phyloP scores from a whole-genome alignment of 2,329 filamentous ascomycete species.

The Parasarocladium wereldwijsianum region DNA sequence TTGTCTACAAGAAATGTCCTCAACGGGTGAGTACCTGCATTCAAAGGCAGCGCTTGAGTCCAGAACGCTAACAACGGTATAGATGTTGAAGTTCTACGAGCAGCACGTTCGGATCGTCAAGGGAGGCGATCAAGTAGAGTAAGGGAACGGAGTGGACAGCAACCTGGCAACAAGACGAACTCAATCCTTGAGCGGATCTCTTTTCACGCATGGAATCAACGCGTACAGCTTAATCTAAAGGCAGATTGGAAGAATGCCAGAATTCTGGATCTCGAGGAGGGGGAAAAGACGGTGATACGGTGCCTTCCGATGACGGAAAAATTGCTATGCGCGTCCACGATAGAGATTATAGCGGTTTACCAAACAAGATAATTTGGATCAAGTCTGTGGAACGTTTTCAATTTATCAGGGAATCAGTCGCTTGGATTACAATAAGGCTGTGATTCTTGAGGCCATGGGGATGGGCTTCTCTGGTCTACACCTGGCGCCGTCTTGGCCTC shows the following conservation, averaged over 20 bases:
- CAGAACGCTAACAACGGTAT: conserved; percentile 5
- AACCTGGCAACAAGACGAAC: background rate
- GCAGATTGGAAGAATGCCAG: background rate
- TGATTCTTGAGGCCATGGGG: too few relatives aligned
- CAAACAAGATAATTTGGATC: too few relatives aligned
- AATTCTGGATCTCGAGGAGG: background rate
- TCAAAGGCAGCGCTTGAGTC: background rate
- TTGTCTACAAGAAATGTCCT: conserved; percentile 62
- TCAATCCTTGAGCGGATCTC: background rate
- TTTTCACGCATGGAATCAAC: background rate
- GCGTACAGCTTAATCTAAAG: background rate
- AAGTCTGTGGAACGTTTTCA: too few relatives aligned
- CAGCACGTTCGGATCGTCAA: conserved; percentile 39
- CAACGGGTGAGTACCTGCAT: conserved; percentile 44
- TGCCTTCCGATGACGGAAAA: too few relatives aligned
- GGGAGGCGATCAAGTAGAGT: conserved; percentile 14
- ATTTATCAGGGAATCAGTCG: too few relatives aligned
- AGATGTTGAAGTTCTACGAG: conserved; percentile 49
- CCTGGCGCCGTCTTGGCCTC: too few relatives aligned
- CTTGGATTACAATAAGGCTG: too few relatives aligned
- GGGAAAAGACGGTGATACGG: too few relatives aligned
- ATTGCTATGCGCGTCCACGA: too few relatives aligned
- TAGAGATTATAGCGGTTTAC: too few relatives aligned
- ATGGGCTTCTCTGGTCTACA: too few relatives aligned
- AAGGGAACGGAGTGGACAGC: background rate